These are phyloP conservation scores for Coniophora puteana DNA, from an alignment of 1,284 basidiomycete species.

Conservation along the genomic window DNA sequence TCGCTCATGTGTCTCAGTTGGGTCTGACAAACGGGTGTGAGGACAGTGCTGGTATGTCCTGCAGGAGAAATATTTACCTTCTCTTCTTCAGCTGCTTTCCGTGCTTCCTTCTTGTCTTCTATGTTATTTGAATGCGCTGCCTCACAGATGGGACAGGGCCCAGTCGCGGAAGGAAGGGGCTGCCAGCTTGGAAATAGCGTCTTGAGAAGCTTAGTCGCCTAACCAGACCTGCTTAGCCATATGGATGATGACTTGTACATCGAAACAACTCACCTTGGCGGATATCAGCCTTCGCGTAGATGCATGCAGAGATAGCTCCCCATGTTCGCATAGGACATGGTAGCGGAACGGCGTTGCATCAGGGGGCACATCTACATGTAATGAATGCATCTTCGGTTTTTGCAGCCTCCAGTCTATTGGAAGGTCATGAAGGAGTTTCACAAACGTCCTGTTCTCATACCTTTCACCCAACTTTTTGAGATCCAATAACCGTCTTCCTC, in stretches of 20 bases:
- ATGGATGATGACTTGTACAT: constrained; percentile 11
- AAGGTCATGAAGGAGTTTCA: constrained; percentile 2
- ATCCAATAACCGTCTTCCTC: constrained; percentile 61
- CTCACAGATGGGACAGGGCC: constrained; percentile 60
- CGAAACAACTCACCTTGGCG: constrained; percentile 36
- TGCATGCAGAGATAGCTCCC: constrained; percentile 47
- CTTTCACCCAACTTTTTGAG: constrained; percentile 75
- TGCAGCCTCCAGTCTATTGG: constrained; percentile 62
- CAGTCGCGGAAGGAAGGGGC: constrained; percentile 45
- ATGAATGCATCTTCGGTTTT: constrained; percentile 71
- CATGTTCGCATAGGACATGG: constrained; percentile 72
- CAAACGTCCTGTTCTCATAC: constrained; percentile 31
- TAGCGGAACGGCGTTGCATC: constrained; percentile 48
- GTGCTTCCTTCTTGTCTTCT: constrained; percentile 53
- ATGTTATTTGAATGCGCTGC: constrained; percentile 49
- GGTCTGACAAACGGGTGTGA: constrained; percentile 35
- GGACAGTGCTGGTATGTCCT: constrained; percentile 11
- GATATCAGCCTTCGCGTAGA: constrained; percentile 60
- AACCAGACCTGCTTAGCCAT: constrained; percentile 14
- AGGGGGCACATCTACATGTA: constrained; percentile 59
- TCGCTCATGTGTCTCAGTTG: constrained; percentile 60
- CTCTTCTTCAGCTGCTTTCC: constrained; percentile 66
- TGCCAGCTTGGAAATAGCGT: constrained; percentile 62
- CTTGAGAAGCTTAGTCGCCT: constrained; percentile 58
- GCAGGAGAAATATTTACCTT: constrained; percentile 45